These are phyloP conservation scores for Akebia trifoliata DNA, from an alignment of 164 flowering plant genomes.

Conservation along the genomic window DNA sequence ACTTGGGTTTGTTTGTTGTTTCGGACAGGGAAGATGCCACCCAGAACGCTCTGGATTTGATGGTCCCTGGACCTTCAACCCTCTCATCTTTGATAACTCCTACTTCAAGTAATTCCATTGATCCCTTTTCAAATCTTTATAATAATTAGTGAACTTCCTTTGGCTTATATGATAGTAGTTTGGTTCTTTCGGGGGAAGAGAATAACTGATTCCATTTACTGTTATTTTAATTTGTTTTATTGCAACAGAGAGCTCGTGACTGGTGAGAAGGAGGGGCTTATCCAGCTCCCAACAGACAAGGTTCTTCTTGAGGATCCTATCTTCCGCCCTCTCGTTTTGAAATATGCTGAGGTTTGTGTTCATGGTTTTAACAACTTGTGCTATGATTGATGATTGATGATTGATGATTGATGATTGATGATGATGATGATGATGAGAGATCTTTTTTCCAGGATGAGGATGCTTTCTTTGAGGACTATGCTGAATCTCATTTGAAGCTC, in stretches of 20 bases:
- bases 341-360: conserved; percentile 46
- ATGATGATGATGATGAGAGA: background rate
- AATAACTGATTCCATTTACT: background rate
- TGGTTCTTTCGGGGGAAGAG: no score
- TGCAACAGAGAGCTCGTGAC: conserved; percentile 36
- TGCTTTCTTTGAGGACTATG: conserved; percentile 34
- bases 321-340: conserved; percentile 49
- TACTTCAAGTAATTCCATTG: conserved; percentile 39
- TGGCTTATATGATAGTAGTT: background rate
- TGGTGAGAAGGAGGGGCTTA: conserved; percentile 50
- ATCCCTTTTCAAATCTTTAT: background rate
- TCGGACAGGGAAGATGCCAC: conserved; percentile 55
- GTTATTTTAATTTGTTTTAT: background rate
- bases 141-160: background rate
- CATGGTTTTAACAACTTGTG: background rate
- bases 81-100: conserved; percentile 53
- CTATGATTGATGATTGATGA: no score
- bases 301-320: conserved; percentile 40
- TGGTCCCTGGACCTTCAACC: conserved; percentile 57
- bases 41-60: conserved; percentile 63
- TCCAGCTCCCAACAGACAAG: conserved; percentile 53
- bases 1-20: background rate
- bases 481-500: conserved; percentile 39
- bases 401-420: no score
- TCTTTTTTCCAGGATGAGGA: conserved; percentile 29